Base-by-base conservation (phyloP, 768 basidiomycete species). In the Harrya chromipes region DNA sequence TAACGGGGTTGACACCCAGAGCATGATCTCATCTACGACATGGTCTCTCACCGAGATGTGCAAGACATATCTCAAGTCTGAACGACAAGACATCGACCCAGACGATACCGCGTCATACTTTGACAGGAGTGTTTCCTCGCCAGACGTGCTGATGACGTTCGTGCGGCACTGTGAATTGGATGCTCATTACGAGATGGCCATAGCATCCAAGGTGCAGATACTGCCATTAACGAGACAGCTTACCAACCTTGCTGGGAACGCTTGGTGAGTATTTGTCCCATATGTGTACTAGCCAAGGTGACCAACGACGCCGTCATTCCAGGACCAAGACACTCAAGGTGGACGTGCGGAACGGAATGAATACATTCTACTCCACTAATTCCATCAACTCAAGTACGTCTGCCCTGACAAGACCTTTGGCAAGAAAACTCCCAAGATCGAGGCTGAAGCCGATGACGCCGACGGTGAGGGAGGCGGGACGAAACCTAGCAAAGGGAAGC, bases 21-120 rank as follows among this genome's bases (percentile, higher is more conserved):
- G 89, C 19, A 95, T 97, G 92, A 98, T 99, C 64, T 72, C 85
- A 1, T 98, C 97, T 4, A 97, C 93, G 4, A 98, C 97, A 1
- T 99, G 97, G 97, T 95, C 94, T 3, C 72, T 98, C 46, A 92
- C 91, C 9, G 97, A 99, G 69, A 97, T 99, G 94, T 94, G 90
- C 71, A 80, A 77, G 54, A 89, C 92, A 1, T 88, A 95, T 65
- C 81, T 99, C 54, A 85, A 86, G 54, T 80, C 81, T 51, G 85
- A 87, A 45, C 76, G 97, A 33, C 87, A 97, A 62, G 97, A 98
- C 54, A 94, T 97, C 54, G 95, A 98, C 62, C 87, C 93, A 0
- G 95, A 97, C 54, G 97, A 98, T 61, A 95, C 92, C 0, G 84
- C 91, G 24, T 77, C 80, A 54, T 97, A 90, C 69, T 83, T 99